Evolutionary conservation across 805 yeast species (phyloP).

Genomic region (Myxozyma sirexii): DNA sequence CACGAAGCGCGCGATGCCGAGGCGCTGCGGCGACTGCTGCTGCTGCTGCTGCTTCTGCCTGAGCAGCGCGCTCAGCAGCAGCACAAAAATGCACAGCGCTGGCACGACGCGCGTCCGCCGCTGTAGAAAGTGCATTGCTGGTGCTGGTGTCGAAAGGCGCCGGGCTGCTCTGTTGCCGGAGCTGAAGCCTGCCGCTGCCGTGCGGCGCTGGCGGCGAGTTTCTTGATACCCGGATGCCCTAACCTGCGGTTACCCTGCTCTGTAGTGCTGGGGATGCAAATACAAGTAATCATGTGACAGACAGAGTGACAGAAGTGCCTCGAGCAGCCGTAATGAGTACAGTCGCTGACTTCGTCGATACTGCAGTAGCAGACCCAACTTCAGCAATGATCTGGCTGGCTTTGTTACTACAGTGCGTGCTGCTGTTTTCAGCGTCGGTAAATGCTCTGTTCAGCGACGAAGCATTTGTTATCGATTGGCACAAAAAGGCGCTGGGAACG

Average conservation of each 20-base stretch:
- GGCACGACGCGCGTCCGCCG: neutral
- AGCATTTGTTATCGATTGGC: slow-evolving; percentile 43
- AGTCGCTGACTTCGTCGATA: too few relatives aligned
- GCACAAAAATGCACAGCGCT: neutral
- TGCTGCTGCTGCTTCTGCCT: neutral
- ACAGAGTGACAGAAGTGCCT: too few relatives aligned
- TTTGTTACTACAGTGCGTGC: neutral
- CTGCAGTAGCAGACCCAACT: neutral
- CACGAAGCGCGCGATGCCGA: neutral
- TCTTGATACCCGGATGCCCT: too few relatives aligned
- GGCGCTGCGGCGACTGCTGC: neutral
- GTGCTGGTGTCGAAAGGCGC: neutral
- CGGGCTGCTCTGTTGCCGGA: too few relatives aligned
- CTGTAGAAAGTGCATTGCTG: neutral
- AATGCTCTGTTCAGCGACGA: slow-evolving; percentile 42
- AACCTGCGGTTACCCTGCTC: too few relatives aligned
- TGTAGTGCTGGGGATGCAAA: too few relatives aligned
- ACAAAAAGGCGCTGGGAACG: slow-evolving; percentile 36
- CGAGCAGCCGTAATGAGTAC: too few relatives aligned
- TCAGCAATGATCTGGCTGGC: neutral
- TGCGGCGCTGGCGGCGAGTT: too few relatives aligned
- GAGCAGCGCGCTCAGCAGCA: neutral
- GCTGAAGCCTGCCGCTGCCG: too few relatives aligned
- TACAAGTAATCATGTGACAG: too few relatives aligned
- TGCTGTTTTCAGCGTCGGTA: neutral